phyloP scores from a whole-genome alignment of 306 rosid species.

The Medicago lupulina region DNA sequence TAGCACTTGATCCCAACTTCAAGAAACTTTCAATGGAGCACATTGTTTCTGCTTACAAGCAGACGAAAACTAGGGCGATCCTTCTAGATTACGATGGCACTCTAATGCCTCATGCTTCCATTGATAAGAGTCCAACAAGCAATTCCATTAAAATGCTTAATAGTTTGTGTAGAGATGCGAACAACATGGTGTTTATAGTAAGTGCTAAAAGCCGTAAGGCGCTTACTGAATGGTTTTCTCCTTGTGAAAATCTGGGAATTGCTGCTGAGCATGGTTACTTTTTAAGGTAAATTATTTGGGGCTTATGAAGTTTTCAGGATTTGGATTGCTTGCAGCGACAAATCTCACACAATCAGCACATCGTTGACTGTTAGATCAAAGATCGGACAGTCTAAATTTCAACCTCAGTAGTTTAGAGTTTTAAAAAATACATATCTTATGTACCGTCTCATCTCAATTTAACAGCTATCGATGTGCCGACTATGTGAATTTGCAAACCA shows the following conservation, averaged over 20 bases:
- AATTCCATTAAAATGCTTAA: slow-evolving; percentile 60
- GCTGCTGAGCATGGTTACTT: slow-evolving; percentile 92
- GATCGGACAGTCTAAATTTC: background rate
- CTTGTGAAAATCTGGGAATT: slow-evolving; percentile 78
- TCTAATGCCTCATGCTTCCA: slow-evolving; percentile 70
- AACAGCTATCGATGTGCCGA: background rate
- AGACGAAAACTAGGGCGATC: slow-evolving; percentile 71
- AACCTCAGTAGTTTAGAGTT: background rate
- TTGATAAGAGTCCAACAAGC: slow-evolving; percentile 70
- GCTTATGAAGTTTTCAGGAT: background rate
- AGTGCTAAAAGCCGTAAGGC: slow-evolving; percentile 70
- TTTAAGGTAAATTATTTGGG: slow-evolving; percentile 53
- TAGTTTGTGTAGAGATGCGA: slow-evolving; percentile 68
- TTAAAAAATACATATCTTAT: too few species aligned
- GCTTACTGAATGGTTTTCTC: slow-evolving; percentile 74
- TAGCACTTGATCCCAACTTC: slow-evolving; percentile 85
- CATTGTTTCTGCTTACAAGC: slow-evolving; percentile 72
- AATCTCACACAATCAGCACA: background rate
- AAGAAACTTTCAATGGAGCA: slow-evolving; percentile 81
- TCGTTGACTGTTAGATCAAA: background rate
- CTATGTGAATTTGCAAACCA: background rate
- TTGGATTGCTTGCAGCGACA: background rate
- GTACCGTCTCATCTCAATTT: background rate
- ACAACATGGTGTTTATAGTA: slow-evolving; percentile 75
- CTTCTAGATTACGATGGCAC: slow-evolving; percentile 89